A percentile compares a stretch with the other conserved stretches of the same genome.
These are phyloP conservation scores for Immersiella caudata DNA, from an alignment of 495 filamentous ascomycete species.

Conservation along the genomic window DNA sequence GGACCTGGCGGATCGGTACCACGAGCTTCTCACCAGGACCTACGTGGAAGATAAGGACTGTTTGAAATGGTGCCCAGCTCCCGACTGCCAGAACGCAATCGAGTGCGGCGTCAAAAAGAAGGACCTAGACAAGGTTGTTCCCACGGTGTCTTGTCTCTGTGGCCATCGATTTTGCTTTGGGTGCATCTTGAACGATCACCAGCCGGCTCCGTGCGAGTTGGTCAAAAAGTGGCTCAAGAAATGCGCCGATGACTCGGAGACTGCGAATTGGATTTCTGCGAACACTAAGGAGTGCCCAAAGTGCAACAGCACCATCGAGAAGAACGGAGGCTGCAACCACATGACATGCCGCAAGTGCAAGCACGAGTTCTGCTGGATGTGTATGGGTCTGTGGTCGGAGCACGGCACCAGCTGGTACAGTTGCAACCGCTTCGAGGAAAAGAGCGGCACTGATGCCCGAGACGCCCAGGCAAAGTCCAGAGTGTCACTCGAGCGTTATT, in stretches of 20 bases:
- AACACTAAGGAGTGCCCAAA: slow-evolving; percentile 98
- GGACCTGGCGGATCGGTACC: slow-evolving; percentile 77
- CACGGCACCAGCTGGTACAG: slow-evolving; percentile 99
- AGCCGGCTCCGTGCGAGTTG: slow-evolving; percentile 85
- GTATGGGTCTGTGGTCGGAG: slow-evolving; percentile 98
- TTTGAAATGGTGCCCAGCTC: slow-evolving; percentile 95
- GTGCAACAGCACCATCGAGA: slow-evolving; percentile 96
- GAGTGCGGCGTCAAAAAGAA: slow-evolving; percentile 85
- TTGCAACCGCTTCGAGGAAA: slow-evolving; percentile 96
- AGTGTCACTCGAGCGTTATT: slow-evolving; percentile 86
- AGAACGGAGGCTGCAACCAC: slow-evolving; percentile 98
- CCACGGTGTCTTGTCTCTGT: slow-evolving; percentile 84
- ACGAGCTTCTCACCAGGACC: slow-evolving; percentile 83
- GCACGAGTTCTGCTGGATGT: slow-evolving; percentile 99
- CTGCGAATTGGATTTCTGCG: slow-evolving; percentile 98
- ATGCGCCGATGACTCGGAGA: slow-evolving; percentile 97
- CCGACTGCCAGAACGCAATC: slow-evolving; percentile 89
- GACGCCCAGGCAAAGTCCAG: slow-evolving; percentile 89
- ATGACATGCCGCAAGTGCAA: slow-evolving; percentile 99
- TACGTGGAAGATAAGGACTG: slow-evolving; percentile 96
- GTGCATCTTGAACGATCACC: slow-evolving; percentile 90
- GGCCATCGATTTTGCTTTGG: slow-evolving; percentile 91
- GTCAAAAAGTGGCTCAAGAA: slow-evolving; percentile 98
- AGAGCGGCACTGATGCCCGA: slow-evolving; percentile 84
- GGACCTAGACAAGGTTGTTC: slow-evolving; percentile 81